phyloP scores from a whole-genome alignment of 2,329 filamentous ascomycete species.

The Pseudofabraea citricarpa region DNA sequence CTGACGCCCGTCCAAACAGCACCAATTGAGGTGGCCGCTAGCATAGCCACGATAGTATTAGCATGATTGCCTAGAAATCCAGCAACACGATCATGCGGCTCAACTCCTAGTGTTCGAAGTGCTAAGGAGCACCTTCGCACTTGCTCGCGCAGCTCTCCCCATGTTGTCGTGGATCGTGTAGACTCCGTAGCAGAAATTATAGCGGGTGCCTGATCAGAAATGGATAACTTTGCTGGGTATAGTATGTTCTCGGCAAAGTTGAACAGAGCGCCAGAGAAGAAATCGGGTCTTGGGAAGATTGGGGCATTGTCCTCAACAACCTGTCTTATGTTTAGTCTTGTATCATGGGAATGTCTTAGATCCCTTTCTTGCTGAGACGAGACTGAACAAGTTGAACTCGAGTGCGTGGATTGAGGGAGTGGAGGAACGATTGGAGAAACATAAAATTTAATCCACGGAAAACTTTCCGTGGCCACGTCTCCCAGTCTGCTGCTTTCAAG shows the following conservation, averaged over 20 bases:
- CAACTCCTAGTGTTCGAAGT: conserved; percentile 61
- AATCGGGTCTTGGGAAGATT: conserved; percentile 83
- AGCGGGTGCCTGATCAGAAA: conserved; percentile 58
- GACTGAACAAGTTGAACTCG: no score
- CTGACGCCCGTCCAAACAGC: conserved; percentile 92
- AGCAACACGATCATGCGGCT: conserved; percentile 51
- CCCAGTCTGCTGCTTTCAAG: no score
- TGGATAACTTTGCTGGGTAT: conserved; percentile 57
- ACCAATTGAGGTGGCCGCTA: conserved; percentile 76
- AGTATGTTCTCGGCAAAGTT: conserved; percentile 97
- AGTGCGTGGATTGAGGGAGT: no score
- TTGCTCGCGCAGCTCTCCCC: conserved; percentile 73
- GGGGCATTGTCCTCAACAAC: conserved; percentile 61
- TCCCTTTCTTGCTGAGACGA: no score
- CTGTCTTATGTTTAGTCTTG: no score
- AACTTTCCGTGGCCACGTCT: no score
- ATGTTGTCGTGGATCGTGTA: conserved; percentile 56
- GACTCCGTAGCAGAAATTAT: conserved; percentile 78
- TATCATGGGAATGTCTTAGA: no score
- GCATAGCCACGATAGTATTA: conserved; percentile 82
- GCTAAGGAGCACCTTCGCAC: conserved; percentile 70
- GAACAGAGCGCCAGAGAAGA: conserved; percentile 73
- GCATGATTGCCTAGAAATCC: conserved; percentile 86
- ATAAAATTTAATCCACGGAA: no score
- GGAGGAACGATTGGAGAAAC: no score